Percentiles rank a stretch among this genome's conserved stretches.
These are phyloP conservation scores for Aspergillus bombycis DNA, from an alignment of 2,329 filamentous ascomycete species.

Conservation along the genomic window DNA sequence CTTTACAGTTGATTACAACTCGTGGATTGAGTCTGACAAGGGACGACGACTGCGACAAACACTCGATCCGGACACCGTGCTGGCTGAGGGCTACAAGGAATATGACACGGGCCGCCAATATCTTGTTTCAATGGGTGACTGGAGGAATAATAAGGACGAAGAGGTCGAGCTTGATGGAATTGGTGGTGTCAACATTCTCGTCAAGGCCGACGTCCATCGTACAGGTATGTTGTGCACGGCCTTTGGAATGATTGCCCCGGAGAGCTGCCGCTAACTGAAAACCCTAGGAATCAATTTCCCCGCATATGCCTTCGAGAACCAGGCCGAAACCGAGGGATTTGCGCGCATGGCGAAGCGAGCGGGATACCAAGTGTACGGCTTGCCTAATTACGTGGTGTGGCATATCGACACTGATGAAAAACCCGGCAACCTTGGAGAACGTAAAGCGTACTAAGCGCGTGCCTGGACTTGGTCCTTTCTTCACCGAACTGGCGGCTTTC, in stretches of 20 bases:
- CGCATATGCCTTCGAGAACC: conserved; percentile 94
- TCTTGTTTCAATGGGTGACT: conserved; percentile 90
- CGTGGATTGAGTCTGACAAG: conserved; percentile 93
- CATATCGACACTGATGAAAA: conserved; percentile 97
- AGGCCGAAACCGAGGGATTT: conserved; percentile 98
- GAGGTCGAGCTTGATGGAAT: conserved; percentile 94
- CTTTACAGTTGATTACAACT: conserved; percentile 88
- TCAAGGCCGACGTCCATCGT: conserved; percentile 96
- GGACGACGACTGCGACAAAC: conserved; percentile 72
- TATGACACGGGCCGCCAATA: conserved; percentile 88
- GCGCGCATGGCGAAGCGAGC: conserved; percentile 98
- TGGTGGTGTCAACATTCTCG: conserved; percentile 94
- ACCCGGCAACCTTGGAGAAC: conserved; percentile 67
- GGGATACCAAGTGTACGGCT: conserved; percentile 85
- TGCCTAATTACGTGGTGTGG: conserved; percentile 99
- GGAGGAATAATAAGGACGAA: conserved; percentile 86
- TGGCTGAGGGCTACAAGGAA: conserved; percentile 95
- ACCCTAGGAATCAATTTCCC: conserved; percentile 90
- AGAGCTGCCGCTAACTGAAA: conserved; percentile 23
- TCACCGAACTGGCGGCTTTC: conserved; percentile 1
- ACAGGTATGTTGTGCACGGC: conserved; percentile 64
- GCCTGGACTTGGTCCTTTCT: conserved; percentile 10
- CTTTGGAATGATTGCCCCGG: background rate
- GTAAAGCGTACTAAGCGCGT: conserved; percentile 41
- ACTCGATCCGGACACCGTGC: conserved; percentile 76